Evolutionary conservation across 2,329 filamentous ascomycete species (phyloP), one percentile per base, ranked within the genome.

Genomic region (Xylariaceae sp.): DNA sequence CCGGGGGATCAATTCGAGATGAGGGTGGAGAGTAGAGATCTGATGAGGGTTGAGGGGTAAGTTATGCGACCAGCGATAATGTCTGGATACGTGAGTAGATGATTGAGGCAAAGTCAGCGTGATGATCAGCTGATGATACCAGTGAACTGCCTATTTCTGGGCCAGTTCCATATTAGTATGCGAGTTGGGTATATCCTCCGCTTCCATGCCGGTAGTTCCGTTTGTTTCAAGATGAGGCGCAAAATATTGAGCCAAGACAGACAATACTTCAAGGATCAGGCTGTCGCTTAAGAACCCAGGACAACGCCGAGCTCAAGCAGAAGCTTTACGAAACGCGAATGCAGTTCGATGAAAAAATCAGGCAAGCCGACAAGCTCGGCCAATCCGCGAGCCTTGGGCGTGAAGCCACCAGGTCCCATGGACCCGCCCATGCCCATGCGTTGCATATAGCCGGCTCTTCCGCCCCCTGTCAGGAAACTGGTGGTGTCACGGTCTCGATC

Each of bases 271-370:
- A 34, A 50, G 48, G 5, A 18, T 23, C 5, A 50, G 23, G 13
- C 17, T n/a, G n/a, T 5, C 42, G 7, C 37, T 68, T 60, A 84
- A 8, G 80, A 78, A 62, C 77, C 82, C 49, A 84, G 70, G 23
- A 79, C 78, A 10, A 83, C 78, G 13, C 81, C 80, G 34, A 85
- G 75, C 70, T 87, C 83, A 13, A 86, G 76, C 55, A 88, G 73
- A 47, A 88, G 75, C 67, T 80, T 78, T 30, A 88, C 86, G 68
- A 88, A 88, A 63, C 80, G 78, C 45, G 79, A 75, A 70, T 88
- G 86, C 61, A 88, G 73, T 73, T 87, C 82, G 58, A 88, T 82
- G 65, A 88, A 88, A 67, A 88, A 86, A 68, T 88, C 85, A 3
- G 86, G 84, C 65, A 84, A 75, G 17, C 86, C 86, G 34, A 87